Evolutionary conservation across 257 asterid genomes (phyloP).

Genomic region (Fraxinus americana): DNA sequence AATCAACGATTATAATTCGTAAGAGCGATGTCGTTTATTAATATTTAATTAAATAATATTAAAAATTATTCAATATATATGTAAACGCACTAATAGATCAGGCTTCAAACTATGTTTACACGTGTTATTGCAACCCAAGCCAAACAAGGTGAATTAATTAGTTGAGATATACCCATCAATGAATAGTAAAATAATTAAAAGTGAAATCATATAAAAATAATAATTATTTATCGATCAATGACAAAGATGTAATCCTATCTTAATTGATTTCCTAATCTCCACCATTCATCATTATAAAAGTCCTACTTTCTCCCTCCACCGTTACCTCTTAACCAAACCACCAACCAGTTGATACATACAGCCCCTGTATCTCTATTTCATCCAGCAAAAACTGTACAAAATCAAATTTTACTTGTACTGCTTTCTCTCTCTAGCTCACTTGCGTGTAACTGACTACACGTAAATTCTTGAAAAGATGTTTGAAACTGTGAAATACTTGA

Average conservation of each 20-base stretch:
- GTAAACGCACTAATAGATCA: too few relatives aligned
- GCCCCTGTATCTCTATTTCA: conserved; percentile 17
- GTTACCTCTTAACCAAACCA: neutral
- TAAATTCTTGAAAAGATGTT: too few relatives aligned
- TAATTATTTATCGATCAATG: conserved; percentile 38
- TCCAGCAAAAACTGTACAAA: conserved; percentile 27
- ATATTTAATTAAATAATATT: too few relatives aligned
- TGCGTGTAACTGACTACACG: too few relatives aligned
- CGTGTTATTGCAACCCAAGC: too few relatives aligned
- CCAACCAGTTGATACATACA: conserved; percentile 9
- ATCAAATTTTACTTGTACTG: conserved; percentile 26
- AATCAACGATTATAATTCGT: too few relatives aligned
- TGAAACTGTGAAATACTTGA: too few relatives aligned
- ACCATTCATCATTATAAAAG: conserved; percentile 40
- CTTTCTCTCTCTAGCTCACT: conserved; percentile 18
- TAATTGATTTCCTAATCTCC: conserved; percentile 64
- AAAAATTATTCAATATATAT: too few relatives aligned
- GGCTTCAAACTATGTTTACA: too few relatives aligned
- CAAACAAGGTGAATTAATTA: neutral
- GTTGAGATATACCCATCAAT: conserved; percentile 15
- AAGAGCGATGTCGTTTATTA: too few relatives aligned
- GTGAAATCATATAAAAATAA: neutral
- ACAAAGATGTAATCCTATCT: conserved; percentile 74
- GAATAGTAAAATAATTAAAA: neutral
- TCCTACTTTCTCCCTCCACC: conserved; percentile 21